Percentiles rank a stretch among this genome's conserved stretches.
These are phyloP conservation scores for Pseudogymnoascus sp. DNA, from an alignment of 2,329 filamentous ascomycete species.

Conservation along the genomic window DNA sequence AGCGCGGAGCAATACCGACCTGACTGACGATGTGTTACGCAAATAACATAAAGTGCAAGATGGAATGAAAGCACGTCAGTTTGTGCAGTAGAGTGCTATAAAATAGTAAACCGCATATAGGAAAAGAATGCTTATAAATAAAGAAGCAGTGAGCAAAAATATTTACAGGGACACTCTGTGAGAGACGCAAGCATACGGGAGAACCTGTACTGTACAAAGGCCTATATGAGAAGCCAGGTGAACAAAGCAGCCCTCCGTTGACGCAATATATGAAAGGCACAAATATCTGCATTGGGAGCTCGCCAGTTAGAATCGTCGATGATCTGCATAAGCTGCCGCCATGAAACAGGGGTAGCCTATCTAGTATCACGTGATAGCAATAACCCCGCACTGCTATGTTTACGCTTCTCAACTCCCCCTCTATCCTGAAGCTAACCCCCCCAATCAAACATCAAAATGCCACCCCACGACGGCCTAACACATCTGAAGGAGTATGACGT, in stretches of 20 bases:
- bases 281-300: neutral
- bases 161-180: too few species aligned
- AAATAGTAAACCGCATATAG: neutral
- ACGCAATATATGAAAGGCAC: neutral
- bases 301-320: neutral
- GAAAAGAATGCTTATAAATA: neutral
- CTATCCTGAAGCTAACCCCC: neutral
- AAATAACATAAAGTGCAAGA: neutral
- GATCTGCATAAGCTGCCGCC: neutral
- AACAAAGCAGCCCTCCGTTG: neutral
- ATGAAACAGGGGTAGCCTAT: neutral
- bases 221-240: neutral
- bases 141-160: too few species aligned
- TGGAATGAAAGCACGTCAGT: neutral
- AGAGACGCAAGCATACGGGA: neutral
- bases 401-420: neutral
- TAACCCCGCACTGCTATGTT: neutral
- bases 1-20: neutral
- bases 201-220: neutral
- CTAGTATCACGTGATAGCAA: neutral
- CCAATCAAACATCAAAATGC: conserved; percentile 37
- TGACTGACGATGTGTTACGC: too few species aligned
- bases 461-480: conserved; percentile 53
- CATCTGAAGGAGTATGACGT: conserved; percentile 58
- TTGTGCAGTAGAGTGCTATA: neutral